A percentile compares a stretch with the other conserved stretches of the same genome.
phyloP scores from a whole-genome alignment of 805 yeast genomes.

The Scheffersomyces lignosus region DNA sequence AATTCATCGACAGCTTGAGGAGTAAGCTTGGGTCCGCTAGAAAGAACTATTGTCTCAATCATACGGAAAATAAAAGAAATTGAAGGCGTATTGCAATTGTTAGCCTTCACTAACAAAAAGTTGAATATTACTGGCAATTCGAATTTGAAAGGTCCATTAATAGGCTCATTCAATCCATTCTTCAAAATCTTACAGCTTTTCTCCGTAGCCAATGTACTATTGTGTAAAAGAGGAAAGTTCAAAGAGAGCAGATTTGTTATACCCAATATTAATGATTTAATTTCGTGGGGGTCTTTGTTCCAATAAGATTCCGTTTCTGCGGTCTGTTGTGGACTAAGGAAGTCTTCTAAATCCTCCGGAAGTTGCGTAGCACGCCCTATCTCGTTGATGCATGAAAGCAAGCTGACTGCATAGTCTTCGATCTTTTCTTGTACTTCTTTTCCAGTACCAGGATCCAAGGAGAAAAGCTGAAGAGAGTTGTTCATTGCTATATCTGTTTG shows the following conservation, averaged over 20 bases:
- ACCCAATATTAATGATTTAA: slow-evolving; percentile 43
- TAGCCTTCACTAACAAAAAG: slow-evolving; percentile 37
- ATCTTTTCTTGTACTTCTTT: slow-evolving; percentile 14
- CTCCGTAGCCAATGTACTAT: slow-evolving; percentile 56
- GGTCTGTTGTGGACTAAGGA: slow-evolving; percentile 32
- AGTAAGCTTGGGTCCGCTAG: slow-evolving; percentile 31
- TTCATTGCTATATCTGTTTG: slow-evolving; percentile 8
- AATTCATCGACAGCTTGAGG: slow-evolving; percentile 34
- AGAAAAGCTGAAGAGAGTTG: slow-evolving; percentile 9
- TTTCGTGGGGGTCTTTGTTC: slow-evolving; percentile 45
- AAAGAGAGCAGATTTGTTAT: slow-evolving; percentile 45
- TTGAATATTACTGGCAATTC: slow-evolving; percentile 20
- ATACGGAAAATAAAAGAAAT: slow-evolving; percentile 47
- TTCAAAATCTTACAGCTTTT: slow-evolving; percentile 62
- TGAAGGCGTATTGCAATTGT: slow-evolving; percentile 27
- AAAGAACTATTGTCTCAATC: slow-evolving; percentile 43
- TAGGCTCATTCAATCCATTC: slow-evolving; percentile 60
- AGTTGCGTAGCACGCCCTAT: slow-evolving; percentile 68
- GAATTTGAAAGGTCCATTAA: slow-evolving; percentile 68
- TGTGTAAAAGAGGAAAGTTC: slow-evolving; percentile 33
- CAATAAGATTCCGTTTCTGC: slow-evolving; percentile 39
- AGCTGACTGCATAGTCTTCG: slow-evolving; percentile 52
- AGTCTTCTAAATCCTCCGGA: slow-evolving; percentile 52
- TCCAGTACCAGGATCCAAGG: slow-evolving; percentile 1
- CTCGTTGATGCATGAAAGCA: slow-evolving; percentile 64